These are phyloP conservation scores for Aegilops longissima DNA, from an alignment of 176 grass and related monocot species.

Conservation along the genomic window DNA sequence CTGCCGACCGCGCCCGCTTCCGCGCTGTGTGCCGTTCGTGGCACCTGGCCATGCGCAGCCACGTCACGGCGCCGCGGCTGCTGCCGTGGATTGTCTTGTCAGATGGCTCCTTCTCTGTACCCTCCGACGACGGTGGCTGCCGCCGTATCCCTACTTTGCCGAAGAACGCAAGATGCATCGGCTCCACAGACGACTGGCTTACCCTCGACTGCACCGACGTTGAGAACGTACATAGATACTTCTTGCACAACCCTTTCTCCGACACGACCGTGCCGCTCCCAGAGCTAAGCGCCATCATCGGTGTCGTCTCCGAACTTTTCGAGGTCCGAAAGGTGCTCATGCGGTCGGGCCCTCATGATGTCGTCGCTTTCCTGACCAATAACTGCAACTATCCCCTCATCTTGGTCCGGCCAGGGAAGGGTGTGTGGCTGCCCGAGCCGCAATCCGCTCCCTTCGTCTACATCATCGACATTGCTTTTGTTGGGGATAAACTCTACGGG, in stretches of 20 bases:
- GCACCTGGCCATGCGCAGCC: background rate
- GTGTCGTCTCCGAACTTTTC: no score
- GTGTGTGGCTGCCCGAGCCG: background rate
- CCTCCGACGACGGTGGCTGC: background rate
- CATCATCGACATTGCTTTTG: background rate
- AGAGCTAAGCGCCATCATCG: no score
- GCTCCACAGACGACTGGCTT: background rate
- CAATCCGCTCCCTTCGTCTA: background rate
- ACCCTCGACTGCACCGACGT: background rate
- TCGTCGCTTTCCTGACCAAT: background rate
- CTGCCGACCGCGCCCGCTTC: background rate
- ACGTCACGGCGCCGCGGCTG: background rate
- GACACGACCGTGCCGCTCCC: no score
- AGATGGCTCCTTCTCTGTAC: background rate
- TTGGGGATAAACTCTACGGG: background rate
- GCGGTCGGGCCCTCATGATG: background rate
- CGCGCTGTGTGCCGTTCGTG: background rate
- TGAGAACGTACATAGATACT: background rate
- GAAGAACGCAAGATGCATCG: background rate
- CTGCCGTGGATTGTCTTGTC: background rate
- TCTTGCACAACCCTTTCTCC: no score
- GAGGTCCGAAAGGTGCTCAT: background rate
- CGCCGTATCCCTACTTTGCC: background rate
- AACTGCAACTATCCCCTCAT: background rate
- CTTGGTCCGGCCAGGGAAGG: background rate